Evolutionary conservation across 208 protist genomes (phyloP).

Genomic region (Angomonas ambiguus): DNA sequence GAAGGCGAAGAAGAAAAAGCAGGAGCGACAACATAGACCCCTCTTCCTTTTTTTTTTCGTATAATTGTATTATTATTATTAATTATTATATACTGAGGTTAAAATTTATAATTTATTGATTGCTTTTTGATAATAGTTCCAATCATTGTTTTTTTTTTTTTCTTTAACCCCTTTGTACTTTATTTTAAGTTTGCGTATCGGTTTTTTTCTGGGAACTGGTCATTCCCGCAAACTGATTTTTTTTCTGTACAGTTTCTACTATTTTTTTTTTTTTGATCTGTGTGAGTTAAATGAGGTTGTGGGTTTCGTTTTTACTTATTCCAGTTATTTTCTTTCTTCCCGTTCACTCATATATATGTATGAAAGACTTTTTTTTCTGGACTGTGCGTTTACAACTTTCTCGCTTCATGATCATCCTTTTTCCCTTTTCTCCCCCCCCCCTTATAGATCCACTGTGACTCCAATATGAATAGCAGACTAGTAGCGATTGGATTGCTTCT

Average conservation of each 20-base stretch:
- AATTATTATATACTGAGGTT: not conserved
- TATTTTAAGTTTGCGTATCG: too few species aligned
- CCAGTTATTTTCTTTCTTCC: conserved; percentile 4
- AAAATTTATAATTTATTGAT: not conserved
- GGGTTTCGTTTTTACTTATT: not conserved
- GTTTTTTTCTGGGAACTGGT: too few species aligned
- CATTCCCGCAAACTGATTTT: not conserved
- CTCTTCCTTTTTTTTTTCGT: conserved; percentile 2
- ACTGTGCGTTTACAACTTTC: not conserved
- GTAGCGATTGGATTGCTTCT: not conserved
- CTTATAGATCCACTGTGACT: not conserved
- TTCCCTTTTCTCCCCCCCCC: not conserved
- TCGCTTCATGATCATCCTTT: not conserved
- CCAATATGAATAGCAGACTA: not conserved
- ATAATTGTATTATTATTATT: conserved; percentile 7
- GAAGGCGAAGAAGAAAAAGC: too few species aligned
- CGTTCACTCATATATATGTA: not conserved
- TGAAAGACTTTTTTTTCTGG: not conserved
- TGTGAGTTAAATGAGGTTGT: not conserved
- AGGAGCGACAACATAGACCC: too few species aligned
- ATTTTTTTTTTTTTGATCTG: conserved; percentile 2
- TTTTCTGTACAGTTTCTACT: not conserved
- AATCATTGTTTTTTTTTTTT: conserved; percentile 11
- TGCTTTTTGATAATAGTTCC: not conserved
- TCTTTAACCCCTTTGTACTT: conserved; percentile 8